A percentile compares a stretch with the other conserved stretches of the same genome.
phyloP scores from a whole-genome alignment of 2,329 filamentous ascomycete species.

The Epichloe aotearoae region DNA sequence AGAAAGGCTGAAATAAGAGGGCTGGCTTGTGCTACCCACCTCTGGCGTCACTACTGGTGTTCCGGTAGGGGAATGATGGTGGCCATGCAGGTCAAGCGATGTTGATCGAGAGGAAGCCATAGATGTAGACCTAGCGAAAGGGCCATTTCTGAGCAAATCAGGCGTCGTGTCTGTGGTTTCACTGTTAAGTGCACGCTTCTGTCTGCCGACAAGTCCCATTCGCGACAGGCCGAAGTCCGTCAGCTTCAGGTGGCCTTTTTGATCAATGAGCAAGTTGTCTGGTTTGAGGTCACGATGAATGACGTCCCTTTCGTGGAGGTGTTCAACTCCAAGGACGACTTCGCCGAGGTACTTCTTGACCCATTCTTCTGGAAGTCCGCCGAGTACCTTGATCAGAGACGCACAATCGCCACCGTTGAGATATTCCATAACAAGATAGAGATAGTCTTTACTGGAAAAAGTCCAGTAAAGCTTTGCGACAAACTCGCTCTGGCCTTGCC shows the following conservation, averaged over 20 bases:
- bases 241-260: conserved; percentile 89
- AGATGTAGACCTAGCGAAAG: conserved; percentile 75
- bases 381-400: conserved; percentile 86
- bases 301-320: conserved; percentile 86
- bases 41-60: conserved; percentile 81
- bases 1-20: conserved; percentile 82
- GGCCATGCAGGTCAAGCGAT: conserved; percentile 76
- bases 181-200: conserved; percentile 80
- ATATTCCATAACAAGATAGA: conserved; percentile 99
- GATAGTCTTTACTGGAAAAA: conserved; percentile 97
- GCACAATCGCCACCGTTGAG: conserved; percentile 95
- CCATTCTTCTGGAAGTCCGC: conserved; percentile 91
- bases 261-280: conserved; percentile 93
- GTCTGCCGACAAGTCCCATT: conserved; percentile 92
- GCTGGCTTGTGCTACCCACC: conserved; percentile 53
- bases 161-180: conserved; percentile 70
- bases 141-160: conserved; percentile 82
- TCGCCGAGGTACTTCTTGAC: conserved; percentile 95
- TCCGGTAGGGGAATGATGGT: conserved; percentile 59
- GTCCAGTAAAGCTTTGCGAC: conserved; percentile 99
- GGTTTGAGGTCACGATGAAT: conserved; percentile 96
- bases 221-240: conserved; percentile 95
- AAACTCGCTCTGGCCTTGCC: conserved; percentile 98
- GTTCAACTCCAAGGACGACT: conserved; percentile 91
- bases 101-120: conserved; percentile 83